Evolutionary conservation across 345 rosid genomes (phyloP), one percentile per base, ranked within the genome.

Genomic region (Eucalyptus shirleyi): DNA sequence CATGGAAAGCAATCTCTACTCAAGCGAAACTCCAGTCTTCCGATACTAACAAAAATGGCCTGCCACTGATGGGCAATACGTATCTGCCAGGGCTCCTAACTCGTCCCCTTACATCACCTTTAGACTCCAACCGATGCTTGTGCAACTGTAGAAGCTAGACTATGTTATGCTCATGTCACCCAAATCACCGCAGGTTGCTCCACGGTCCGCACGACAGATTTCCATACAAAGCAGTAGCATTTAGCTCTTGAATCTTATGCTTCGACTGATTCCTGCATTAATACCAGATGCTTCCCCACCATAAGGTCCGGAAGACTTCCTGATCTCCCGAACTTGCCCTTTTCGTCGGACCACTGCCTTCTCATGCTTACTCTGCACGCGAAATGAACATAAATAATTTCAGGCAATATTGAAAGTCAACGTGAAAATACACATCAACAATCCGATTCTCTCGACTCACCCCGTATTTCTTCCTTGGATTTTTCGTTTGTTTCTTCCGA

Each of bases 391-490:
- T 53, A 16, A 0, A 49, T 23, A 30, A 50, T 42, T 9, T 9
- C 10, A 4, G 23, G 42, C 55, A 34, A 47, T n/a, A 18, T 28
- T 4, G 17, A 85, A 16, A 85, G 2, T 85, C 4, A 2, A 47
- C 40, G 0, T 5, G 37, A 85, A 21, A 47, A 16, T 10, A 5
- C 21, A 85, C n/a, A 51, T 44, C 49, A 45, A 81, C 49, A 26
- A 85, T 4, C 87, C 47, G 53, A 85, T 85, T 16, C 72, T 42
- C 18, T 28, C 26, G n/a, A 85, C 28, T 21, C 94, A 94, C 98
- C 95, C 96, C 90, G 93, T 96, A 94, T 80, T 96, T 96, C 96
- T 94, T 96, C 90, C 99, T 94, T 12, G 98, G 99, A 89, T 95
- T 96, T 89, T 97, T 96, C 5, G 8, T 62, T 16, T 90, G 90